Conservation (phyloP, 495 filamentous ascomycete species). For the Neurospora sublineolata region DNA sequence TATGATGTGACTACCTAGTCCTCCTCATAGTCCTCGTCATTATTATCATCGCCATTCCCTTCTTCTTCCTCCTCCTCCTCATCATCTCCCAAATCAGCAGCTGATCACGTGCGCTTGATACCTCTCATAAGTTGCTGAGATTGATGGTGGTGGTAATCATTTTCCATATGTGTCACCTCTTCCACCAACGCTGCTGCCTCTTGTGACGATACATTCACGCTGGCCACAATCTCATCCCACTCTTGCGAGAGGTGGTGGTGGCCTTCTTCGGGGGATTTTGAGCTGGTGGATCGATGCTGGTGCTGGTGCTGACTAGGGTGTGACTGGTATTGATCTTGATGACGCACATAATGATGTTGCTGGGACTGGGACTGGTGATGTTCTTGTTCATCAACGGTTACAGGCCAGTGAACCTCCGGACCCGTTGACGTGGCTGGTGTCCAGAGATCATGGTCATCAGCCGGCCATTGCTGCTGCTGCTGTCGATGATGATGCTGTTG, state of each 20-base stretch:
- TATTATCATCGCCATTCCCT: not conserved
- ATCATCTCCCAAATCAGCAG: not conserved
- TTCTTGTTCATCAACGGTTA: not conserved
- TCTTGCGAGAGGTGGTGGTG: conserved; percentile 13
- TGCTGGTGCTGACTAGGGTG: not conserved
- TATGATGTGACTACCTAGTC: not conserved
- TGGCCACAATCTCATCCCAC: conserved; percentile 10
- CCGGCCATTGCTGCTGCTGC: not conserved
- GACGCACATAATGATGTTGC: not conserved
- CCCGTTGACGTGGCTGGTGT: conserved; percentile 1
- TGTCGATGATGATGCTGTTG: not conserved
- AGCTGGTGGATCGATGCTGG: not conserved
- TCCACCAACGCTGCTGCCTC: not conserved
- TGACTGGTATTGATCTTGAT: not conserved
- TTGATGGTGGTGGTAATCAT: not conserved
- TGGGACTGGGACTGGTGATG: not conserved
- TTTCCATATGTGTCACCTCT: not conserved
- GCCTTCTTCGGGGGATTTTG: not conserved
- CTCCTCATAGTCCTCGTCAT: not conserved
- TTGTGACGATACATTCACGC: not conserved
- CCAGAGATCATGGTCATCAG: conserved; percentile 2
- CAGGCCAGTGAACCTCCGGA: not conserved
- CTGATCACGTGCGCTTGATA: not conserved
- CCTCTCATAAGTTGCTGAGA: not conserved
- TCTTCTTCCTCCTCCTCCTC: not conserved